Conservation (phyloP, 345 rosid genomes). For the Gossypium sturtianum region DNA sequence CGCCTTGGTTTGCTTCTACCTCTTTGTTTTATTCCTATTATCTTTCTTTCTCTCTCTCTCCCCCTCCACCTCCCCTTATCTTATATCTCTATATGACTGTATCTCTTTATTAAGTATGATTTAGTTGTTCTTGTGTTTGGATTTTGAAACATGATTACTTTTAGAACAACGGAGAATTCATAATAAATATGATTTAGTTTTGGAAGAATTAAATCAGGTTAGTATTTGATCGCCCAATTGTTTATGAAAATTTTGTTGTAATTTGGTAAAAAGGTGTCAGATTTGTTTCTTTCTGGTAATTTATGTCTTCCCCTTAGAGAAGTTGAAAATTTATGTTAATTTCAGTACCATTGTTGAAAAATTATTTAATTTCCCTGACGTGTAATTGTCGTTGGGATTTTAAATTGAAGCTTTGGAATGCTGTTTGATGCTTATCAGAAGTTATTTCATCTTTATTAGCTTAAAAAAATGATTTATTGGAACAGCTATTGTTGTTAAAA, state of each 20-base stretch:
- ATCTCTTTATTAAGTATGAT: not conserved
- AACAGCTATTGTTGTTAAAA: not conserved
- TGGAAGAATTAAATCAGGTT: not conserved
- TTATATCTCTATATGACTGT: not conserved
- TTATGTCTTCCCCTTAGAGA: not conserved
- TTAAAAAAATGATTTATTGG: not conserved
- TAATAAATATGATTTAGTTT: not conserved
- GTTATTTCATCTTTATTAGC: not conserved
- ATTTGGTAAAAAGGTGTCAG: not conserved
- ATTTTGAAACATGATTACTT: not conserved
- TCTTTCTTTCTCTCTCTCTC: not conserved
- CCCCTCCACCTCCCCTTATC: not conserved
- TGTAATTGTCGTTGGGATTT: not conserved
- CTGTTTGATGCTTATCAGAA: not conserved
- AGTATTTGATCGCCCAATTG: not conserved
- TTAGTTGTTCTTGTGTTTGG: not conserved
- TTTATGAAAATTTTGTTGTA: not conserved
- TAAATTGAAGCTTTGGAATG: not conserved
- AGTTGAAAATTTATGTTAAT: not conserved
- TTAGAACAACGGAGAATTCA: not conserved
- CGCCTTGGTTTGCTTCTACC: slow-evolving; percentile 36
- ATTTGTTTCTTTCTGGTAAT: not conserved
- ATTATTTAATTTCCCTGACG: not conserved
- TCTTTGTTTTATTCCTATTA: not conserved
- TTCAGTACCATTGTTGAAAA: not conserved